Percentiles rank a stretch among this genome's conserved stretches.
Evolutionary conservation across 2,329 filamentous ascomycete species (phyloP).

Genomic region (Falciphora oryzae): DNA sequence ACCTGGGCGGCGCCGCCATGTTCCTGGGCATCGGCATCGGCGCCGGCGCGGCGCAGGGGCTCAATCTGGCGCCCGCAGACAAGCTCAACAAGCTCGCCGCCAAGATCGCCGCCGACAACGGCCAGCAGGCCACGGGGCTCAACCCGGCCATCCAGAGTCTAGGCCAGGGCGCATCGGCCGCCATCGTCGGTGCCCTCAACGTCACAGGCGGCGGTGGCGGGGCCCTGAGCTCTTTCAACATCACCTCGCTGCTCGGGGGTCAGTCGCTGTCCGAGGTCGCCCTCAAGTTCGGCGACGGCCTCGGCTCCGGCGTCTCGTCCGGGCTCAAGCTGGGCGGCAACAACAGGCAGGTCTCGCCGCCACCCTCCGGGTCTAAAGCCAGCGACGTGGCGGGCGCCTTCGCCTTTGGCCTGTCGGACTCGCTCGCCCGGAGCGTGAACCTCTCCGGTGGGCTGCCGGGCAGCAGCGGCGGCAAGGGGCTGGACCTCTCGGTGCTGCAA

Average conservation of each 20-base stretch:
- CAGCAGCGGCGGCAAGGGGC: background rate
- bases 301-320: slow-evolving; percentile 14
- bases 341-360: slow-evolving; percentile 5
- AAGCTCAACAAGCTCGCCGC: slow-evolving; percentile 15
- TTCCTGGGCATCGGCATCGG: slow-evolving; percentile 21
- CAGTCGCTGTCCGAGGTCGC: slow-evolving; percentile 11
- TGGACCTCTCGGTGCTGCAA: background rate
- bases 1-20: slow-evolving; percentile 16
- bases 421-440: slow-evolving; percentile 6
- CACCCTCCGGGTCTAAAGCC: slow-evolving; percentile 11
- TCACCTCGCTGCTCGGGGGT: slow-evolving; percentile 9
- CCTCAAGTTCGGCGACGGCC: slow-evolving; percentile 13
- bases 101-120: slow-evolving; percentile 21
- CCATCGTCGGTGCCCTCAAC: slow-evolving; percentile 22
- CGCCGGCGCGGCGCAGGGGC: slow-evolving; percentile 18
- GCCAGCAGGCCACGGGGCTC: slow-evolving; percentile 23
- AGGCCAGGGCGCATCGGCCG: slow-evolving; percentile 23
- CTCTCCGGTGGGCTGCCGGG: background rate
- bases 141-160: slow-evolving; percentile 25
- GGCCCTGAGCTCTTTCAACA: background rate
- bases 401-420: slow-evolving; percentile 12
- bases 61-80: slow-evolving; percentile 16
- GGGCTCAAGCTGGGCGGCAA: slow-evolving; percentile 17
- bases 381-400: slow-evolving; percentile 22
- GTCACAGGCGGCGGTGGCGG: slow-evolving; percentile 8